Conservation (phyloP, 2,329 filamentous ascomycete genomes). For the Neophaeococcomyces aloes region DNA sequence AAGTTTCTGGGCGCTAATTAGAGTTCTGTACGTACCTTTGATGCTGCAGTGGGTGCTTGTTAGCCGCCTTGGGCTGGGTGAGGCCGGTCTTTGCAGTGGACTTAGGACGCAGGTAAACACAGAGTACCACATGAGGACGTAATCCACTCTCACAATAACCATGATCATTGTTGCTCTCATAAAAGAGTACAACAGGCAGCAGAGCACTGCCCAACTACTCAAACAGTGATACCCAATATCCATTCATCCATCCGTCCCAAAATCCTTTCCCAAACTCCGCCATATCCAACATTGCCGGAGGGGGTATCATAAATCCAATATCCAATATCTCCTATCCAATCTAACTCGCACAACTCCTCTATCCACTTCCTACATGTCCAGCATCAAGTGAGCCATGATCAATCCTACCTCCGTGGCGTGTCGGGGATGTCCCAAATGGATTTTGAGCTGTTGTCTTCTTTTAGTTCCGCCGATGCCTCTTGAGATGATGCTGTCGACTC, state of each 20-base stretch:
- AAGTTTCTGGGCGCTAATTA: too few species aligned
- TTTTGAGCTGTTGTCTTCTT: constrained; percentile 9
- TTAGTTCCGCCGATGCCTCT: background rate
- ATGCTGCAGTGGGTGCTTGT: too few species aligned
- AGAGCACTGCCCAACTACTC: too few species aligned
- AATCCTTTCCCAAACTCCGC: background rate
- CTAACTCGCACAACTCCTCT: background rate
- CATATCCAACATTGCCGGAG: background rate
- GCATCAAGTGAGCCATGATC: background rate
- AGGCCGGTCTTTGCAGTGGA: too few species aligned
- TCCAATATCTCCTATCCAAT: background rate
- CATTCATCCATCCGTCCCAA: background rate
- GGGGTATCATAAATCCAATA: constrained; percentile 6
- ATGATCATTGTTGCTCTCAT: too few species aligned
- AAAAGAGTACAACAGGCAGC: too few species aligned
- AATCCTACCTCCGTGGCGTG: constrained; percentile 24
- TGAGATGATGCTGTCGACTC: constrained; percentile 9
- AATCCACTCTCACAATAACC: too few species aligned
- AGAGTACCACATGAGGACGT: too few species aligned
- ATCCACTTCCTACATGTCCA: too few species aligned
- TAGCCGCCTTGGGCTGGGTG: too few species aligned
- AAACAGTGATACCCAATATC: background rate
- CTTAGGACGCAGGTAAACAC: too few species aligned
- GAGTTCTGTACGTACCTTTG: too few species aligned
- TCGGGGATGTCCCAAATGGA: constrained; percentile 39